Evolutionary conservation across 495 filamentous ascomycete genomes (phyloP).

Genomic region (Pyrenopolyporus hunteri): DNA sequence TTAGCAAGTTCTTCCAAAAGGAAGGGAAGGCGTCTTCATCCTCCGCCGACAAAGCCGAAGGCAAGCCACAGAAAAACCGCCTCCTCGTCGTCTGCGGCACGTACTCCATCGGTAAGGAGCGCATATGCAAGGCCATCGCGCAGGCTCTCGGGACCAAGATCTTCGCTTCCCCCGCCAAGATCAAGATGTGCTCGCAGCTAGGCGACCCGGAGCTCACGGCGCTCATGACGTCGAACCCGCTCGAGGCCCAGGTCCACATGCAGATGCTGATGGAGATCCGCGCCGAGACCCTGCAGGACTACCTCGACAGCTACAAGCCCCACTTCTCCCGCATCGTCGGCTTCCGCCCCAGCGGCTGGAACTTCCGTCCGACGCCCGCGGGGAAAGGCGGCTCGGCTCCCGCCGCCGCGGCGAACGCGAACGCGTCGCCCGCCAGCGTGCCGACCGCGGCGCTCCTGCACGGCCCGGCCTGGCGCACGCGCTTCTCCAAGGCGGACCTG

Average conservation of each 20-base stretch:
- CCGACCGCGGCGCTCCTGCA: constrained; percentile 67
- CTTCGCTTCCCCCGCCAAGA: constrained; percentile 81
- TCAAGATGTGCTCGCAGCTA: constrained; percentile 79
- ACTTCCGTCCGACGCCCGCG: constrained; percentile 41
- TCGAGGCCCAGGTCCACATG: constrained; percentile 95
- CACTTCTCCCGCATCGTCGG: constrained; percentile 88
- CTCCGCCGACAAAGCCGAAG: constrained; percentile 14
- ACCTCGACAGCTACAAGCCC: constrained; percentile 75
- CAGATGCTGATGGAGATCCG: constrained; percentile 91
- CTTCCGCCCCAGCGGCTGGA: constrained; percentile 69
- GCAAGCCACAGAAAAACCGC: constrained; percentile 46
- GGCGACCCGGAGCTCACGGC: constrained; percentile 82
- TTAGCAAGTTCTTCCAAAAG: constrained; percentile 54
- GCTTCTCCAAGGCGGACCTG: constrained; percentile 69
- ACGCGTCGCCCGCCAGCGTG: constrained; percentile 43
- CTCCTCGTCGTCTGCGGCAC: constrained; percentile 94
- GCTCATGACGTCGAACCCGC: constrained; percentile 78
- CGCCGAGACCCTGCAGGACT: constrained; percentile 84
- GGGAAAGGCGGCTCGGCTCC: not conserved
- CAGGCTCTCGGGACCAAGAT: constrained; percentile 87
- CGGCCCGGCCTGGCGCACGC: constrained; percentile 72
- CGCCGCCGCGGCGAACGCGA: constrained; percentile 35
- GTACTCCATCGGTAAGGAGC: constrained; percentile 97
- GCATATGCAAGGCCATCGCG: constrained; percentile 91
- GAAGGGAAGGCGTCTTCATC: constrained; percentile 13